Percentiles rank a stretch among this genome's conserved stretches.
Evolutionary conservation across 306 rosid species (phyloP).

Genomic region (Cucumis hystrix): DNA sequence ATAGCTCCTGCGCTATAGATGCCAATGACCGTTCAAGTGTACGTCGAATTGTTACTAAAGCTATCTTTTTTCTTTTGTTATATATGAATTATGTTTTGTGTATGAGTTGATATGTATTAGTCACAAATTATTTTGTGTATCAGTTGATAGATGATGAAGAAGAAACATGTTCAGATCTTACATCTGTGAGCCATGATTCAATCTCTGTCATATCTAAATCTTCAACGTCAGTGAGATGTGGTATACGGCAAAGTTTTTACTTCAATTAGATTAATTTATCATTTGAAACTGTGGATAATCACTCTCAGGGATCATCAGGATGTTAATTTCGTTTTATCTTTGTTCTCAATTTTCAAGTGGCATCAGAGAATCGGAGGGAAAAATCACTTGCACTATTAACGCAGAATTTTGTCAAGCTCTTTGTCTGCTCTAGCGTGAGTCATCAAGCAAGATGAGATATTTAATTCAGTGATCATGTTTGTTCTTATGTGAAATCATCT

Average conservation of each 20-base stretch:
- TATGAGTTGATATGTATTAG: background rate
- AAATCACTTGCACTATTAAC: slow-evolving; percentile 83
- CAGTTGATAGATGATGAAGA: slow-evolving; percentile 66
- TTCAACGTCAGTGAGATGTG: slow-evolving; percentile 21
- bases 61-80: background rate
- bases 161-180: slow-evolving; percentile 34
- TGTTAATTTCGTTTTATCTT: background rate
- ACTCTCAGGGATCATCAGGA: background rate
- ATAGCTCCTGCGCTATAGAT: slow-evolving; percentile 16
- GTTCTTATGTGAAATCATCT: background rate
- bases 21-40: slow-evolving; percentile 34
- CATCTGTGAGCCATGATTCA: slow-evolving; percentile 55
- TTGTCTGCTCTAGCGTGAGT: slow-evolving; percentile 73
- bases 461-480: background rate
- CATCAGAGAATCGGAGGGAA: slow-evolving; percentile 72
- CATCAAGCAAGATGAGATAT: background rate
- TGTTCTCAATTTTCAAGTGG: background rate
- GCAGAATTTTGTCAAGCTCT: slow-evolving; percentile 89
- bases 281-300: background rate
- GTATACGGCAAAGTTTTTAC: slow-evolving; percentile 7
- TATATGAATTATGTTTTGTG: background rate
- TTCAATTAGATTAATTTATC: background rate
- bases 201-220: slow-evolving; percentile 19
- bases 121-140: background rate
- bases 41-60: background rate